These are phyloP conservation scores for Gomphus bonarii DNA, from an alignment of 1,284 basidiomycete species.

Conservation along the genomic window DNA sequence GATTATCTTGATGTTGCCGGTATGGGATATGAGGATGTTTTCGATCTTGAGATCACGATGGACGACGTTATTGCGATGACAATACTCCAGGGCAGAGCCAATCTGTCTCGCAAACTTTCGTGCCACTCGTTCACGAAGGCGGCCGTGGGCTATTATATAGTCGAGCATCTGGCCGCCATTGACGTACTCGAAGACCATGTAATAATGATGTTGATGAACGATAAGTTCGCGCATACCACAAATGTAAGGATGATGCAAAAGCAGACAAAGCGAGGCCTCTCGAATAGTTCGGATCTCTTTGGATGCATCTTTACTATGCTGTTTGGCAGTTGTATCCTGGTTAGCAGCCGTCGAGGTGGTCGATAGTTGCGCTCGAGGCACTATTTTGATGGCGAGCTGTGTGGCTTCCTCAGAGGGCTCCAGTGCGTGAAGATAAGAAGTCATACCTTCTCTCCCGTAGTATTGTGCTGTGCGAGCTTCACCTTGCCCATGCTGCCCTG, in stretches of 20 bases:
- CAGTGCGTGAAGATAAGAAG: not conserved
- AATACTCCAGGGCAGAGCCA: constrained; percentile 91
- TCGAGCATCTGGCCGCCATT: constrained; percentile 99
- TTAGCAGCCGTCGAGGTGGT: constrained; percentile 35
- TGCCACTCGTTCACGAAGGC: constrained; percentile 88
- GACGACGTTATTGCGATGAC: constrained; percentile 95
- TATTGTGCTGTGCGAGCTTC: constrained; percentile 87
- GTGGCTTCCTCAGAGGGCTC: constrained; percentile 2
- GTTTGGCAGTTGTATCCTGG: constrained; percentile 61
- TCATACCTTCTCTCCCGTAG: constrained; percentile 87
- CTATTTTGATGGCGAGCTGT: constrained; percentile 96
- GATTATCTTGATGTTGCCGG: constrained; percentile 99
- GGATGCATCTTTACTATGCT: constrained; percentile 83
- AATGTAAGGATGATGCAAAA: constrained; percentile 96
- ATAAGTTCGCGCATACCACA: constrained; percentile 99
- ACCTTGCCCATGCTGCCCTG: constrained; percentile 99
- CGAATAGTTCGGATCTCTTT: constrained; percentile 95
- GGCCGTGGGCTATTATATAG: constrained; percentile 98
- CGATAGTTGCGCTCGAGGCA: constrained; percentile 65
- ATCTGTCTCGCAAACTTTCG: constrained; percentile 97
- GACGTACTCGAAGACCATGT: constrained; percentile 99
- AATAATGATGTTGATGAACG: constrained; percentile 92
- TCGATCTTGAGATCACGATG: constrained; percentile 99
- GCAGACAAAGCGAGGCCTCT: constrained; percentile 88
- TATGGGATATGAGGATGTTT: constrained; percentile 98